Conservation (phyloP, 371 early-diverging fungal species). For the Apophysomyces trapeziformis region DNA sequence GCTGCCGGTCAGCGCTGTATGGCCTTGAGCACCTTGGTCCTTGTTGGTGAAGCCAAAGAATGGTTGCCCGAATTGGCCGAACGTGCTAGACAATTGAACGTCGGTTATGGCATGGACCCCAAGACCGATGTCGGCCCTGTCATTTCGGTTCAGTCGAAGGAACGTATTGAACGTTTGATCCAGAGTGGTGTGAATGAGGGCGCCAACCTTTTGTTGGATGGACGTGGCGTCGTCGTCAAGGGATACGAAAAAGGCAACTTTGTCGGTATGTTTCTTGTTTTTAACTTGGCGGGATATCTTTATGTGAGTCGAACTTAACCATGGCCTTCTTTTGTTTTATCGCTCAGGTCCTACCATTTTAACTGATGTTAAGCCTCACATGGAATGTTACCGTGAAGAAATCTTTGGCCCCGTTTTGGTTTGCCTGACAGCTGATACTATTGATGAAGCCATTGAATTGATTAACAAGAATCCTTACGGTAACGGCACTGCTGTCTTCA, state of each 20-base stretch:
- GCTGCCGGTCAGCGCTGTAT: slow-evolving; percentile 97
- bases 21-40: slow-evolving; percentile 91
- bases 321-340: not conserved
- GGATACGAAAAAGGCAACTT: slow-evolving; percentile 93
- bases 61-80: slow-evolving; percentile 93
- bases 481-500: slow-evolving; percentile 96
- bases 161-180: slow-evolving; percentile 81
- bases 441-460: slow-evolving; percentile 93
- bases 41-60: slow-evolving; percentile 87
- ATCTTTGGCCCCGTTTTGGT: slow-evolving; percentile 97
- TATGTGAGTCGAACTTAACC: too few species aligned
- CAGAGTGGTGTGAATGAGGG: slow-evolving; percentile 89
- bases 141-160: slow-evolving; percentile 82
- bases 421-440: slow-evolving; percentile 80
- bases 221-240: slow-evolving; percentile 75
- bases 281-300: too few species aligned
- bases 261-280: slow-evolving; percentile 46
- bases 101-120: slow-evolving; percentile 86
- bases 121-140: slow-evolving; percentile 93
- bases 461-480: slow-evolving; percentile 94
- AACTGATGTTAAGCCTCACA: slow-evolving; percentile 76
- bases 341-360: slow-evolving; percentile 87
- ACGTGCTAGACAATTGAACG: slow-evolving; percentile 85
- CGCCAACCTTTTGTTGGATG: slow-evolving; percentile 89
- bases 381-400: slow-evolving; percentile 95